These are phyloP conservation scores for Volvox carteri DNA, from an alignment of 163 green algal species.

Conservation along the genomic window DNA sequence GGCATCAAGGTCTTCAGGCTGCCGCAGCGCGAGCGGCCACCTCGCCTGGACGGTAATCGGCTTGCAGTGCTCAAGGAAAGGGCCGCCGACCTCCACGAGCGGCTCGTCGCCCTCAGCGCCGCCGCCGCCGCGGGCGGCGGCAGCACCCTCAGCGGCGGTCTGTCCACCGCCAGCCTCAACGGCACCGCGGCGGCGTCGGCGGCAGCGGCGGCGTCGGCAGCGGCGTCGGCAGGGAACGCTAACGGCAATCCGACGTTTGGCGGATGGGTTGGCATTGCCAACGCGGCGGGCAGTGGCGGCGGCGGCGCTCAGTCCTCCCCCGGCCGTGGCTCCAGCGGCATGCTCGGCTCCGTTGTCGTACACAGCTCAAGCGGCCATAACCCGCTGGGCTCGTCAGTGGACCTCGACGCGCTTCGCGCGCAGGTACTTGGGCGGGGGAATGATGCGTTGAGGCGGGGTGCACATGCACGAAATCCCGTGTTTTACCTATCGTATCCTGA, in stretches of 20 bases:
- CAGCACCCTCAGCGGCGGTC: not conserved
- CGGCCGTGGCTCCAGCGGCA: not conserved
- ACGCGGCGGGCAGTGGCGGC: not conserved
- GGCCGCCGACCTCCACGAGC: constrained; percentile 9
- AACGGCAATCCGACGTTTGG: constrained; percentile 47
- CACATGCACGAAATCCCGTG: not conserved
- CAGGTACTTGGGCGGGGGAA: no score
- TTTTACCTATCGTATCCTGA: not conserved
- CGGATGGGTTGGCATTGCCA: not conserved
- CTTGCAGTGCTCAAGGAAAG: constrained; percentile 46
- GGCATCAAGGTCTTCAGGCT: constrained; percentile 59
- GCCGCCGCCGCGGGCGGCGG: not conserved
- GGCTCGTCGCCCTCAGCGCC: constrained; percentile 12
- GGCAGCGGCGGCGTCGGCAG: not conserved
- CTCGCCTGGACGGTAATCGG: constrained; percentile 35
- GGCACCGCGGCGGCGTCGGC: not conserved
- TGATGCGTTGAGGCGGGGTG: no score
- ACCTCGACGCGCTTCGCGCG: constrained; percentile 44
- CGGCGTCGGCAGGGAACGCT: not conserved
- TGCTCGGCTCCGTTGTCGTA: not conserved
- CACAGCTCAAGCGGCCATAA: not conserved
- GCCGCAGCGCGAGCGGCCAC: constrained; percentile 52
- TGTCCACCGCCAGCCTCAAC: constrained; percentile 48
- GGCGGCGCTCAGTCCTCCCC: not conserved
- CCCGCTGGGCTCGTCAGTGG: constrained; percentile 8